Conservation (phyloP, 768 basidiomycete species). For the Megacollybia marginata region DNA sequence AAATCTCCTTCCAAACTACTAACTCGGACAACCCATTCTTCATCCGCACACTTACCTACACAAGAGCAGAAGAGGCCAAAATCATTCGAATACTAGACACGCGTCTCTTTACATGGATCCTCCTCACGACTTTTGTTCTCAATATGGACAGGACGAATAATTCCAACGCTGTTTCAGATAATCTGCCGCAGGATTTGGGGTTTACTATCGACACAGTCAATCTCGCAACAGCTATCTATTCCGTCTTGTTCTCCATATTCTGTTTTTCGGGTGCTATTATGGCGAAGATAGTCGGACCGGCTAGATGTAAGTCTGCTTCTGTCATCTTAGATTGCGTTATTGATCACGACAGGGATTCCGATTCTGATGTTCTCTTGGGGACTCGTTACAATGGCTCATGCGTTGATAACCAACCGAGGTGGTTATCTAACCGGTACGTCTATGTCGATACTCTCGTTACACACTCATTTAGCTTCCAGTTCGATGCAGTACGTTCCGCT, state of each 20-base stretch:
- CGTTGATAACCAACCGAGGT: conserved; percentile 25
- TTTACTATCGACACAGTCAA: conserved; percentile 34
- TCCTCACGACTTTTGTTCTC: conserved; percentile 24
- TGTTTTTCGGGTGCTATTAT: conserved; percentile 29
- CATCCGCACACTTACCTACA: conserved; percentile 22
- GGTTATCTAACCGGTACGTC: conserved; percentile 26
- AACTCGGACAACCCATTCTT: conserved; percentile 17
- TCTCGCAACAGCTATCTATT: conserved; percentile 27
- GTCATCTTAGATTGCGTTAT: background rate
- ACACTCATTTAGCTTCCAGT: conserved; percentile 10
- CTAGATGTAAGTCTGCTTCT: conserved; percentile 20
- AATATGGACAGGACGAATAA: conserved; percentile 37
- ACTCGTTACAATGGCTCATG: conserved; percentile 28
- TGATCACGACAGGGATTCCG: conserved; percentile 24
- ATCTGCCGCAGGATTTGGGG: conserved; percentile 28
- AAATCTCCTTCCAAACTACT: background rate
- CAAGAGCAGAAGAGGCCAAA: conserved; percentile 22
- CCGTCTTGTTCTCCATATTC: conserved; percentile 25
- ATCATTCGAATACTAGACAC: conserved; percentile 21
- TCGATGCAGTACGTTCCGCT: conserved; percentile 21
- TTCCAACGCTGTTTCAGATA: conserved; percentile 34
- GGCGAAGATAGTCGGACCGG: conserved; percentile 30
- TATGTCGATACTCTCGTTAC: background rate
- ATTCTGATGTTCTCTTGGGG: conserved; percentile 33
- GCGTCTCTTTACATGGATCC: conserved; percentile 24